phyloP scores from a whole-genome alignment of 257 asterid genomes.

The Nicotiana obtusifolia region DNA sequence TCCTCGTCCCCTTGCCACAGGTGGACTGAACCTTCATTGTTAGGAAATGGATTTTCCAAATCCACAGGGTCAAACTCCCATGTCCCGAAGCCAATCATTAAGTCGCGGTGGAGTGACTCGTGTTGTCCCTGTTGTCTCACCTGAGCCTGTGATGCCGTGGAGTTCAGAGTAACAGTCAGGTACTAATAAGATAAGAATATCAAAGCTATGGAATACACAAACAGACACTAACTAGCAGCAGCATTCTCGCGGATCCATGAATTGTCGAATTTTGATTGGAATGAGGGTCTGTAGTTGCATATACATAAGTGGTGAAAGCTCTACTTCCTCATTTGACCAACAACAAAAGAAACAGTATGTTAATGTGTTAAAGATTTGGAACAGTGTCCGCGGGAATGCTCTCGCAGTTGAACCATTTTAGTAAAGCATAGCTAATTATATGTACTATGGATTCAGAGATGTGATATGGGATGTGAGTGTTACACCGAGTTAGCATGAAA shows the following conservation, averaged over 20 bases:
- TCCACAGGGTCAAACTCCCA: slow-evolving; percentile 84
- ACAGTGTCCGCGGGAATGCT: too few relatives aligned
- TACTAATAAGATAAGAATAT: neutral
- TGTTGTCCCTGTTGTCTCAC: slow-evolving; percentile 75
- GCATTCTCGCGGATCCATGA: too few relatives aligned
- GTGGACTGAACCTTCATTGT: slow-evolving; percentile 58
- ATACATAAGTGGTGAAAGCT: too few relatives aligned
- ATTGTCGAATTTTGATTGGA: too few relatives aligned
- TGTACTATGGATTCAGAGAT: neutral
- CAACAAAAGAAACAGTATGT: too few relatives aligned
- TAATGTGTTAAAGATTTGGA: too few relatives aligned
- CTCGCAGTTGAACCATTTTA: too few relatives aligned
- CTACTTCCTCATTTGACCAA: too few relatives aligned
- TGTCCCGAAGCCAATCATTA: slow-evolving; percentile 59
- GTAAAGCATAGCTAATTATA: neutral
- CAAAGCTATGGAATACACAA: neutral
- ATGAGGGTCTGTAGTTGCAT: too few relatives aligned
- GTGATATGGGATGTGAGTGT: neutral
- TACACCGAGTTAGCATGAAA: neutral
- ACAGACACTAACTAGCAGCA: neutral
- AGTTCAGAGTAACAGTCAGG: neutral
- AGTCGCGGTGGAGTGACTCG: slow-evolving; percentile 63
- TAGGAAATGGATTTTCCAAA: slow-evolving; percentile 53
- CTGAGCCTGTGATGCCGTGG: slow-evolving; percentile 29
- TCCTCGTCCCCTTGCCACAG: slow-evolving; percentile 90